These are phyloP conservation scores for Aspergillus bridgeri DNA, from an alignment of 495 filamentous ascomycete genomes.

Conservation along the genomic window DNA sequence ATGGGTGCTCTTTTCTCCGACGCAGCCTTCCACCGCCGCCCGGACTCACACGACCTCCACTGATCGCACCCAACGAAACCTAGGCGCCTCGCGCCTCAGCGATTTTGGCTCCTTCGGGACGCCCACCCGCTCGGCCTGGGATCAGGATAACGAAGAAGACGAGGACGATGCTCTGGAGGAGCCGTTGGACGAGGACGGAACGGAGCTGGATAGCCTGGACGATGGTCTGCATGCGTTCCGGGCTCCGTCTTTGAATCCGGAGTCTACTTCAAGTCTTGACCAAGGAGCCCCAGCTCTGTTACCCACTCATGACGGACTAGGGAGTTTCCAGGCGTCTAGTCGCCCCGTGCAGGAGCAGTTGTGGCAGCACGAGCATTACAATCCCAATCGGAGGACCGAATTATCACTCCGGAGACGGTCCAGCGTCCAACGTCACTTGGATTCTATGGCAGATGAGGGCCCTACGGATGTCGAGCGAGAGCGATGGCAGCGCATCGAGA, in stretches of 20 bases:
- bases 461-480: constrained; percentile 56
- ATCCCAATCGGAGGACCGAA: constrained; percentile 55
- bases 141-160: constrained; percentile 48
- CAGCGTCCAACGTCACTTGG: constrained; percentile 61
- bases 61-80: constrained; percentile 65
- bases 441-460: constrained; percentile 61
- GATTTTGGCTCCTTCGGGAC: constrained; percentile 83
- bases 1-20: constrained; percentile 94
- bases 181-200: constrained; percentile 58
- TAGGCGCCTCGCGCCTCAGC: constrained; percentile 70
- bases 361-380: constrained; percentile 80
- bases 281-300: constrained; percentile 61
- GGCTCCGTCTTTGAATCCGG: constrained; percentile 55
- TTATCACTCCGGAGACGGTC: constrained; percentile 45
- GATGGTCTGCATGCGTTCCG: constrained; percentile 84
- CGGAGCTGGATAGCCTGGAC: constrained; percentile 85
- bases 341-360: constrained; percentile 68
- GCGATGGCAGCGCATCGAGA: constrained; percentile 76
- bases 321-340: constrained; percentile 65
- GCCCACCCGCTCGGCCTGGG: constrained; percentile 47
- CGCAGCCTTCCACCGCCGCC: constrained; percentile 54
- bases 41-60: constrained; percentile 70
- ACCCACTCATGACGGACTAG: constrained; percentile 87
- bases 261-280: constrained; percentile 43
- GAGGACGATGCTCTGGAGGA: constrained; percentile 48